phyloP scores from a whole-genome alignment of 306 rosid genomes.

The Pyrus betulifolia region DNA sequence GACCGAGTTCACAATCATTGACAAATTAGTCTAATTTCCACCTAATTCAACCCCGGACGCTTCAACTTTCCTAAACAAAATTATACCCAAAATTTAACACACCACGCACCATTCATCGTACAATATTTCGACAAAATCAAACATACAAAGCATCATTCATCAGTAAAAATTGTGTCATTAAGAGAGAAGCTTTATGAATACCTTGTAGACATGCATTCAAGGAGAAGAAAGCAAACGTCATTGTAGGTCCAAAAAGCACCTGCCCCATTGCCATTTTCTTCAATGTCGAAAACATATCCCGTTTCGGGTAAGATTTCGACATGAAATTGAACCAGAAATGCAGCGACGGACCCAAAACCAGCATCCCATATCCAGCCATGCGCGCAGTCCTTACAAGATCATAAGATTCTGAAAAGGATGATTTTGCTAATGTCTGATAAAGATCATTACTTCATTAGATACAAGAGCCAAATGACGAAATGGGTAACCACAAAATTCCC shows the following conservation, averaged over 20 bases:
- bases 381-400: slow-evolving; percentile 71
- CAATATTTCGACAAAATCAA: not conserved
- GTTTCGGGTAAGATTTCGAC: slow-evolving; percentile 62
- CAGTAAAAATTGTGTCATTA: too few species aligned
- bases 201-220: slow-evolving; percentile 72
- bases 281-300: slow-evolving; percentile 64
- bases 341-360: slow-evolving; percentile 75
- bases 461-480: not conserved
- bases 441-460: not conserved
- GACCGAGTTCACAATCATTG: not conserved
- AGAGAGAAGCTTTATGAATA: slow-evolving; percentile 20
- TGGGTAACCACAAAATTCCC: not conserved
- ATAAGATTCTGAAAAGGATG: slow-evolving; percentile 34
- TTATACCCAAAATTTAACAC: not conserved
- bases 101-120: not conserved
- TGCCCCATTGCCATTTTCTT: slow-evolving; percentile 90
- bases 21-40: not conserved
- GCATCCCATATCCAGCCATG: slow-evolving; percentile 83
- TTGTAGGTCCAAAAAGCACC: slow-evolving; percentile 64
- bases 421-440: slow-evolving; percentile 43
- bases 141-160: not conserved
- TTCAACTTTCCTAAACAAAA: not conserved
- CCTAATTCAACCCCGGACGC: not conserved
- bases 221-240: slow-evolving; percentile 83
- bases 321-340: slow-evolving; percentile 92